Evolutionary conservation across 2,329 filamentous ascomycete species (phyloP).

Genomic region (Penicillium sp.): DNA sequence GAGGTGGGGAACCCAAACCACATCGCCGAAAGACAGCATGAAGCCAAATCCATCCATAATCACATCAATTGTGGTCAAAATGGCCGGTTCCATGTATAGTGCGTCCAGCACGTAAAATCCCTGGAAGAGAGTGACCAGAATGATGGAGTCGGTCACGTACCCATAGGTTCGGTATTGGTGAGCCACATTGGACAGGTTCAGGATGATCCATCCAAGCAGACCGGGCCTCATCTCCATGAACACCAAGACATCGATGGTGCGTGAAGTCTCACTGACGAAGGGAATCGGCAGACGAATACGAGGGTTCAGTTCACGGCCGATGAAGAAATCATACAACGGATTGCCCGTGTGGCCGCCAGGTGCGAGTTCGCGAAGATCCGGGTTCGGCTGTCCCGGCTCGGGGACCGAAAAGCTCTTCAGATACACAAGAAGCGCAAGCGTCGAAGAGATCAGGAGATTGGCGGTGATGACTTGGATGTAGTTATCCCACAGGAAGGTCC

Average conservation of each 20-base stretch:
- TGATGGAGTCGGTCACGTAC: constrained; percentile 78
- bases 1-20: constrained; percentile 88
- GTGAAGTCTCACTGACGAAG: constrained; percentile 59
- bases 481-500: constrained; percentile 91
- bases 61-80: constrained; percentile 92
- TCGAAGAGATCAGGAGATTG: constrained; percentile 73
- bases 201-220: constrained; percentile 80
- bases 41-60: constrained; percentile 90
- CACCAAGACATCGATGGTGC: constrained; percentile 81
- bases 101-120: constrained; percentile 79
- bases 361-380: constrained; percentile 71
- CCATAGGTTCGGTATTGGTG: constrained; percentile 86
- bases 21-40: constrained; percentile 90
- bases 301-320: constrained; percentile 91
- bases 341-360: constrained; percentile 80
- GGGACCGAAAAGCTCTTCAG: constrained; percentile 77
- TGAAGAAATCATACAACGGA: constrained; percentile 91
- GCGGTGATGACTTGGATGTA: constrained; percentile 80
- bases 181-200: constrained; percentile 79
- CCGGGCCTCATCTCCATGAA: constrained; percentile 91
- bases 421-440: constrained; percentile 75
- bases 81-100: constrained; percentile 80
- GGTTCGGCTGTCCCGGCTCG: constrained; percentile 58
- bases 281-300: constrained; percentile 66
- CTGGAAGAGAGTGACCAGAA: constrained; percentile 75